Conservation (phyloP, 2,329 filamentous ascomycete species). For the Karstenula rhodostoma region DNA sequence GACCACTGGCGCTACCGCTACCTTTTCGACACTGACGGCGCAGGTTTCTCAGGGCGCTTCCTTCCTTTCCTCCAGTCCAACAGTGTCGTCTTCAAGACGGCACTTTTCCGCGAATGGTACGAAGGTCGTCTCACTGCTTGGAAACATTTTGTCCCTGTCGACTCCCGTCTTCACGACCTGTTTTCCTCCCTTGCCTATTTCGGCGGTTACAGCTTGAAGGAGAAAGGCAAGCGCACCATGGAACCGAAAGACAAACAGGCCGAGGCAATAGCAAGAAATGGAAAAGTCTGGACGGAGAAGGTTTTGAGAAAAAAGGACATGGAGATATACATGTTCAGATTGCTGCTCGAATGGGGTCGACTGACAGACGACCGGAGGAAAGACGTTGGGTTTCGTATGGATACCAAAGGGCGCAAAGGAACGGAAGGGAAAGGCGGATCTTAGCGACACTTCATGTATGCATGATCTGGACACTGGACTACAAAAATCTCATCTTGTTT, state of each 20-base stretch:
- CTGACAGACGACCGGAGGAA: constrained; percentile 47
- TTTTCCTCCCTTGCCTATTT: constrained; percentile 81
- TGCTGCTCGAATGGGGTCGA: constrained; percentile 74
- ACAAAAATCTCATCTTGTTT: constrained; percentile 8
- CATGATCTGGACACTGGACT: constrained; percentile 10
- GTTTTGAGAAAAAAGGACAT: constrained; percentile 64
- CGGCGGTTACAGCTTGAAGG: constrained; percentile 39
- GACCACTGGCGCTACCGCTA: constrained; percentile 72
- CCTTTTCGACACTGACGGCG: constrained; percentile 75
- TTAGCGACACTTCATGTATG: constrained; percentile 7
- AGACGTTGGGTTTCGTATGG: constrained; percentile 43
- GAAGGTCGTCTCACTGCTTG: constrained; percentile 77
- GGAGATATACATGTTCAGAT: constrained; percentile 80
- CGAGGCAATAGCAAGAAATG: constrained; percentile 42
- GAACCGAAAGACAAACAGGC: constrained; percentile 36
- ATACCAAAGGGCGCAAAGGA: constrained; percentile 15
- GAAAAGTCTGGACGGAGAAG: constrained; percentile 45
- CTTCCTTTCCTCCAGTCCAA: constrained; percentile 71
- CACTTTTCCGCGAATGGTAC: constrained; percentile 81
- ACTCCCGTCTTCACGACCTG: constrained; percentile 75
- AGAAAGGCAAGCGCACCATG: constrained; percentile 37
- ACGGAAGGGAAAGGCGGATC: constrained; percentile 7
- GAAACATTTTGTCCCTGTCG: constrained; percentile 82
- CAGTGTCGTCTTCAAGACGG: constrained; percentile 74
- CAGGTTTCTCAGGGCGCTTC: constrained; percentile 71